Evolutionary conservation across 805 yeast genomes (phyloP).

Genomic region (Saturnispora besseyi): DNA sequence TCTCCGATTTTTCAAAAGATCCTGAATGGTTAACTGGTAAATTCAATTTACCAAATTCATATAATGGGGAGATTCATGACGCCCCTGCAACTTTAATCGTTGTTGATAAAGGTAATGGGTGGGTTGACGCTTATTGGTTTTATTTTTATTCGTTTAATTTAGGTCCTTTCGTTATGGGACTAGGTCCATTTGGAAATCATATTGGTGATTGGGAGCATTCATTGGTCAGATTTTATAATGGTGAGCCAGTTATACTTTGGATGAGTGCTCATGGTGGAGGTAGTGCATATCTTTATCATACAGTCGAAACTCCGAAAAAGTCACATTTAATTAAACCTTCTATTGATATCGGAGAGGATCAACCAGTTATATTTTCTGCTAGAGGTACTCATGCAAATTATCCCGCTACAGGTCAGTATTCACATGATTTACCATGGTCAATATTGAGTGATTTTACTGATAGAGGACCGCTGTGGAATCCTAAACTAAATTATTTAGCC

Average conservation of each 20-base stretch:
- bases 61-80: slow-evolving; percentile 58
- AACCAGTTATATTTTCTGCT: slow-evolving; percentile 82
- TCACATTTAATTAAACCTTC: slow-evolving; percentile 24
- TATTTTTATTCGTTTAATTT: slow-evolving; percentile 88
- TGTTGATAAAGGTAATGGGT: slow-evolving; percentile 87
- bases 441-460: slow-evolving; percentile 91
- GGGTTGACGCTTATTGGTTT: slow-evolving; percentile 96
- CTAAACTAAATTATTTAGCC: slow-evolving; percentile 69
- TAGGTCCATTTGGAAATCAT: slow-evolving; percentile 95
- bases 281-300: slow-evolving; percentile 71
- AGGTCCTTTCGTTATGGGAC: slow-evolving; percentile 97
- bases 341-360: slow-evolving; percentile 22
- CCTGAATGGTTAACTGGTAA: slow-evolving; percentile 85
- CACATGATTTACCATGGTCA: slow-evolving; percentile 90
- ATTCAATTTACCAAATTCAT: slow-evolving; percentile 55
- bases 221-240: slow-evolving; percentile 71
- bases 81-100: slow-evolving; percentile 80
- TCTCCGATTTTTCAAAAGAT: slow-evolving; percentile 56
- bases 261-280: slow-evolving; percentile 99
- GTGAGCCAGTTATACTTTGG: slow-evolving; percentile 80
- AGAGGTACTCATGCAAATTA: slow-evolving; percentile 97
- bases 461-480: slow-evolving; percentile 94
- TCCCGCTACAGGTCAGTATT: slow-evolving; percentile 91
- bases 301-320: slow-evolving; percentile 46
- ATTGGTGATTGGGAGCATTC: slow-evolving; percentile 99